Percentiles rank a stretch among this genome's conserved stretches.
These are phyloP conservation scores for Basipetospora chlamydospora DNA, from an alignment of 2,329 filamentous ascomycete species.

Conservation along the genomic window DNA sequence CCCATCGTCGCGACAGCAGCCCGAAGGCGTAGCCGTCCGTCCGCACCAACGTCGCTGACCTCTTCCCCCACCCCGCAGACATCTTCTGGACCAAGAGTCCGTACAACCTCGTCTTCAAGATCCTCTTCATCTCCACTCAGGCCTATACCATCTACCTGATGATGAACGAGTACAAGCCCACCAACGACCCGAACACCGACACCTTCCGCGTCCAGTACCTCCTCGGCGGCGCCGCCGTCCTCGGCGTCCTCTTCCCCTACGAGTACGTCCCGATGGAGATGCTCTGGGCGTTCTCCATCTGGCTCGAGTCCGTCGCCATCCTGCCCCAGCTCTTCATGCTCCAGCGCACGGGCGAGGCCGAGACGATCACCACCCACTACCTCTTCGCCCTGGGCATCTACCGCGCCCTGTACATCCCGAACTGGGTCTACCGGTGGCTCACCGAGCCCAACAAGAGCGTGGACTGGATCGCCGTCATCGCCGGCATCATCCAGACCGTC, in stretches of 20 bases:
- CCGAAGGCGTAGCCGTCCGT: too few relatives aligned
- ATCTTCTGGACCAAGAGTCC: constrained; percentile 71
- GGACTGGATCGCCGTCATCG: constrained; percentile 77
- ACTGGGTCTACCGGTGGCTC: constrained; percentile 90
- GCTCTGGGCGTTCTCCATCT: constrained; percentile 94
- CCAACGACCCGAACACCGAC: constrained; percentile 90
- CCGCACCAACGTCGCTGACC: not conserved
- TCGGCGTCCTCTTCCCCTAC: constrained; percentile 75
- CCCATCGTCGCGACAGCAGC: constrained; percentile 5
- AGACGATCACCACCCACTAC: constrained; percentile 99
- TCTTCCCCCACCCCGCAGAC: constrained; percentile 34
- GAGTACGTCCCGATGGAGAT: constrained; percentile 74
- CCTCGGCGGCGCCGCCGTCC: constrained; percentile 60
- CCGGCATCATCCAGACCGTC: constrained; percentile 83
- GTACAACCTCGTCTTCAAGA: constrained; percentile 93
- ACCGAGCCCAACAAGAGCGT: constrained; percentile 55
- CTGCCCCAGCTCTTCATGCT: constrained; percentile 97
- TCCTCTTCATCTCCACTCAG: constrained; percentile 82
- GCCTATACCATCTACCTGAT: constrained; percentile 96
- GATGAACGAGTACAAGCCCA: constrained; percentile 94
- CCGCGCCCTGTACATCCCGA: constrained; percentile 90
- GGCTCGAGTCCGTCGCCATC: constrained; percentile 94
- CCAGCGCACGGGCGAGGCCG: constrained; percentile 90
- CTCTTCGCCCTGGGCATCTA: constrained; percentile 87
- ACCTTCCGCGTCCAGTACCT: constrained; percentile 97